These are phyloP conservation scores for Ananas comosus DNA, from an alignment of 176 grass and related monocot genomes.

Conservation along the genomic window DNA sequence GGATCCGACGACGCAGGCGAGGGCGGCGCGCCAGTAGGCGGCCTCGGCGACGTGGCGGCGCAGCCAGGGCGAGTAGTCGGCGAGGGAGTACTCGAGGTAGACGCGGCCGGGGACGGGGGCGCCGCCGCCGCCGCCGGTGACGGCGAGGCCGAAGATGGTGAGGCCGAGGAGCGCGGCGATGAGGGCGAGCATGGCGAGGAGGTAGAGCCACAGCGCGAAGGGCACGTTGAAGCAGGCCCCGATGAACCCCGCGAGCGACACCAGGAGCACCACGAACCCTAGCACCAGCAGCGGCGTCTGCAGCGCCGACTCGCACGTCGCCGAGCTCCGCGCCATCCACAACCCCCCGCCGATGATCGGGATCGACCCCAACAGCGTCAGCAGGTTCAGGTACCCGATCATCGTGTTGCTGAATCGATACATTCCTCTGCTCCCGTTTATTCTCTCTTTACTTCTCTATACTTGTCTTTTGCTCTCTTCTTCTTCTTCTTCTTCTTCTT, in stretches of 20 bases:
- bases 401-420: conserved; percentile 62
- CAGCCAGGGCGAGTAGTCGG: conserved; percentile 64
- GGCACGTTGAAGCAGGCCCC: conserved; percentile 63
- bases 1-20: conserved; percentile 32
- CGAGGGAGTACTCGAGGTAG: conserved; percentile 59
- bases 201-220: conserved; percentile 69
- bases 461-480: no score
- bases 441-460: neutral
- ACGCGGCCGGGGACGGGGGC: conserved; percentile 32
- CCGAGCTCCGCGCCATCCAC: conserved; percentile 49
- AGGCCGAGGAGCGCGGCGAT: conserved; percentile 38
- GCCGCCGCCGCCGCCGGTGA: conserved; percentile 50
- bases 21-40: conserved; percentile 21
- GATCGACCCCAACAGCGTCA: conserved; percentile 63
- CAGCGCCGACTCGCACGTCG: conserved; percentile 49
- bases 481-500: neutral
- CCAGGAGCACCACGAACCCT: conserved; percentile 61
- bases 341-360: conserved; percentile 65
- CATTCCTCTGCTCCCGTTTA: neutral
- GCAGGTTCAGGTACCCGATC: conserved; percentile 66
- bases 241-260: conserved; percentile 60
- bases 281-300: conserved; percentile 54
- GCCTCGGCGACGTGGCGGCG: conserved; percentile 21
- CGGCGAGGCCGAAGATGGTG: conserved; percentile 42
- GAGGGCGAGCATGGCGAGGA: conserved; percentile 49